Evolutionary conservation across 2,329 filamentous ascomycete species (phyloP).

Genomic region (Macroventuria anomochaeta): DNA sequence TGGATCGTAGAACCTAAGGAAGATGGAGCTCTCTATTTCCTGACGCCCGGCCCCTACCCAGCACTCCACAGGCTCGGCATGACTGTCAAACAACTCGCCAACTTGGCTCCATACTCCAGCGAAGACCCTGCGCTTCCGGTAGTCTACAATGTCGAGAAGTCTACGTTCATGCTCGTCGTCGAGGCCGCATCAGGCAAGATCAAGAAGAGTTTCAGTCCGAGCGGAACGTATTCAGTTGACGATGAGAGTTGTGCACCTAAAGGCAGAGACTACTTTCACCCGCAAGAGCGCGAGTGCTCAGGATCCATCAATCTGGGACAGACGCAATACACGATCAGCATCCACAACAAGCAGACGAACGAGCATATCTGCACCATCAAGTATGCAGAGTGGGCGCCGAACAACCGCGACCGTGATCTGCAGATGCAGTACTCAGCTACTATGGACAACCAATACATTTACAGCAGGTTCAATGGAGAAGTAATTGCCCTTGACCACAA

Average conservation of each 20-base stretch:
- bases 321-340: slow-evolving; percentile 87
- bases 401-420: slow-evolving; percentile 87
- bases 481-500: slow-evolving; percentile 80
- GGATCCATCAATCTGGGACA: slow-evolving; percentile 80
- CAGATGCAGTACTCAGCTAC: slow-evolving; percentile 80
- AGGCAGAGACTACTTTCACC: slow-evolving; percentile 61
- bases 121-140: slow-evolving; percentile 70
- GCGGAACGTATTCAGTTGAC: slow-evolving; percentile 70
- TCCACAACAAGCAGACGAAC: slow-evolving; percentile 76
- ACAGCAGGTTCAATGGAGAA: slow-evolving; percentile 82
- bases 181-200: slow-evolving; percentile 85
- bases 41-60: slow-evolving; percentile 69
- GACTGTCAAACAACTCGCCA: slow-evolving; percentile 87
- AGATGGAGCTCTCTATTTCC: slow-evolving; percentile 86
- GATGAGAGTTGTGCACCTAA: slow-evolving; percentile 76
- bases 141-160: slow-evolving; percentile 90
- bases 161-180: slow-evolving; percentile 85
- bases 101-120: slow-evolving; percentile 77
- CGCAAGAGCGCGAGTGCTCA: slow-evolving; percentile 68
- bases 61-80: slow-evolving; percentile 71
- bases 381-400: slow-evolving; percentile 94
- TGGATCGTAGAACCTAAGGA: slow-evolving; percentile 95
- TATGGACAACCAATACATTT: slow-evolving; percentile 88
- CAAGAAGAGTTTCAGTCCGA: slow-evolving; percentile 81
- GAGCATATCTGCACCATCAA: slow-evolving; percentile 85